phyloP scores from a whole-genome alignment of 495 filamentous ascomycete genomes.

The Evernia prunastri region DNA sequence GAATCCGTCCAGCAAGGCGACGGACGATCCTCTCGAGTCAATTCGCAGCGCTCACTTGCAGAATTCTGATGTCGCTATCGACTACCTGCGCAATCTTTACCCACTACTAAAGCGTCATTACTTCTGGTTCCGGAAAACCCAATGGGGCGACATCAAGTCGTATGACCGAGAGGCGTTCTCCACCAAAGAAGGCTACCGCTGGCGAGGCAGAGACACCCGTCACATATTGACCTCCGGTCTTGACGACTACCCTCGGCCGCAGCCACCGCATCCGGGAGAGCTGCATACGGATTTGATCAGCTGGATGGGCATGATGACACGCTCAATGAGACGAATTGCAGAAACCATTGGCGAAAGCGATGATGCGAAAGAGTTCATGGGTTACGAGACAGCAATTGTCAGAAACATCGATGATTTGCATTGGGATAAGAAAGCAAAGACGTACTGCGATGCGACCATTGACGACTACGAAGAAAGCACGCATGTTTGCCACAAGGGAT shows the following conservation, averaged over 20 bases:
- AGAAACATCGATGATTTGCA: constrained; percentile 91
- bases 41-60: constrained; percentile 23
- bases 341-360: constrained; percentile 61
- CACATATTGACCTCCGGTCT: constrained; percentile 90
- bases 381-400: constrained; percentile 68
- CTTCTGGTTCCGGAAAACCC: constrained; percentile 88
- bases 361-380: constrained; percentile 65
- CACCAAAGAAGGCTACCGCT: constrained; percentile 77
- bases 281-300: constrained; percentile 90
- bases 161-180: constrained; percentile 88
- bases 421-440: constrained; percentile 71
- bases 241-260: constrained; percentile 90
- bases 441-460: constrained; percentile 91
- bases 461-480: constrained; percentile 86
- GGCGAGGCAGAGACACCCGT: constrained; percentile 80
- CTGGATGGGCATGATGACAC: constrained; percentile 94
- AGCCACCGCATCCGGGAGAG: constrained; percentile 96
- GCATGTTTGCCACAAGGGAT: constrained; percentile 91
- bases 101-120: constrained; percentile 90
- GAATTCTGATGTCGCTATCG: constrained; percentile 39
- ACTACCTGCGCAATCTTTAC: constrained; percentile 76
- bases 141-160: constrained; percentile 79
- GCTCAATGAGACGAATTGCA: constrained; percentile 71
- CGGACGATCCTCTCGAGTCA: constrained; percentile 18
- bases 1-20: constrained; percentile 30